Evolutionary conservation across 371 early-diverging fungal genomes (phyloP).

Genomic region (Syncephalastrum racemosum): DNA sequence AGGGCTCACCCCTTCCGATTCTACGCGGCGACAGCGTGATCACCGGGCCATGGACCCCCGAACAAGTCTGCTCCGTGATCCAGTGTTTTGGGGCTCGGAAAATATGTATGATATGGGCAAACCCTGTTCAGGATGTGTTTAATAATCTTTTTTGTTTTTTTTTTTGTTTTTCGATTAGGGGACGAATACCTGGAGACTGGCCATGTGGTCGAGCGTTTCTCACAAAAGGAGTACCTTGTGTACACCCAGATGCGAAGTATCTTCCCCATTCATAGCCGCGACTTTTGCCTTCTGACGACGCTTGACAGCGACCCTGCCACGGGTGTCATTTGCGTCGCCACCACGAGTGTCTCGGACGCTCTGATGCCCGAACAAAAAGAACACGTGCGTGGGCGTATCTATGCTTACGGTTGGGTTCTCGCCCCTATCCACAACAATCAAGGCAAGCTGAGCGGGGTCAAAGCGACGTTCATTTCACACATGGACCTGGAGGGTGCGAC

Average conservation of each 20-base stretch:
- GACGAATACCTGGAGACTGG: slow-evolving; percentile 58
- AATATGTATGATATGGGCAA: slow-evolving; percentile 26
- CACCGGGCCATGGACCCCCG: slow-evolving; percentile 49
- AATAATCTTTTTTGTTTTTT: background rate
- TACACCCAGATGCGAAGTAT: slow-evolving; percentile 48
- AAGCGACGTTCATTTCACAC: slow-evolving; percentile 55
- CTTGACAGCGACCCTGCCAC: slow-evolving; percentile 56
- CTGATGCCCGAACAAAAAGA: slow-evolving; percentile 48
- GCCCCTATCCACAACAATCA: slow-evolving; percentile 33
- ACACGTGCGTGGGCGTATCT: slow-evolving; percentile 48
- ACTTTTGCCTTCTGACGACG: slow-evolving; percentile 46
- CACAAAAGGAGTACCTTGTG: slow-evolving; percentile 53
- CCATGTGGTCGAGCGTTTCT: slow-evolving; percentile 52
- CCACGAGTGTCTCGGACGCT: slow-evolving; percentile 56
- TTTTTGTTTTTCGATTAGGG: slow-evolving; percentile 27
- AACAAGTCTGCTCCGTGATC: slow-evolving; percentile 52
- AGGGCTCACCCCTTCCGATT: slow-evolving; percentile 47
- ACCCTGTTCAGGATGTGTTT: no score
- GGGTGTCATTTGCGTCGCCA: slow-evolving; percentile 52
- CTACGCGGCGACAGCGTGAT: slow-evolving; percentile 52
- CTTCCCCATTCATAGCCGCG: slow-evolving; percentile 53
- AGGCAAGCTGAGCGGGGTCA: slow-evolving; percentile 38
- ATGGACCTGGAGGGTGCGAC: slow-evolving; percentile 54
- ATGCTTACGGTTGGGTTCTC: slow-evolving; percentile 59
- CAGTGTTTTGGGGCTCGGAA: slow-evolving; percentile 49